phyloP scores from a whole-genome alignment of 345 rosid species.

The Sonneratia alba region DNA sequence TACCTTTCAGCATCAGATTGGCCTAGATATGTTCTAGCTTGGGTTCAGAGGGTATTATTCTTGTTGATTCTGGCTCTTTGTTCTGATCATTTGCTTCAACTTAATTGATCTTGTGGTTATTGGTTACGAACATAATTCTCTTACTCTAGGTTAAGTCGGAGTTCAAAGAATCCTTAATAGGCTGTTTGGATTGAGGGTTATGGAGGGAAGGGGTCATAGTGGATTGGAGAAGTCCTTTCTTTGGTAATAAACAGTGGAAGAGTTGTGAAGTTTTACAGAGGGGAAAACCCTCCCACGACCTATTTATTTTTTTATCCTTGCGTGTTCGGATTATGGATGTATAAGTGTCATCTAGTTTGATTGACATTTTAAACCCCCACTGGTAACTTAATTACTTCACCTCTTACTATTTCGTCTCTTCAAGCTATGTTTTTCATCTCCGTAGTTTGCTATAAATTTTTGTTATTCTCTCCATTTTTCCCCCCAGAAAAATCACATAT shows the following conservation, averaged over 20 bases:
- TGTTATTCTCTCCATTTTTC: not conserved
- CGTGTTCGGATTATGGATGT: no score
- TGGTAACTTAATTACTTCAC: no score
- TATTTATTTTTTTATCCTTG: no score
- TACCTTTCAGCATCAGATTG: not conserved
- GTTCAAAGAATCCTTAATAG: not conserved
- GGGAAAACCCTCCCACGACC: no score
- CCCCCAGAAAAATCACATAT: conserved; percentile 93
- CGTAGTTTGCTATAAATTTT: not conserved
- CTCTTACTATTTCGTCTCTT: no score
- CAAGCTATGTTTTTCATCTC: not conserved
- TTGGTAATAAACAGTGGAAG: no score
- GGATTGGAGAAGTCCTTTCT: no score
- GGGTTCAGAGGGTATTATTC: not conserved
- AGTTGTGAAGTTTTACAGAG: no score
- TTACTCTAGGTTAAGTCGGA: not conserved
- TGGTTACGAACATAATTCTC: not conserved
- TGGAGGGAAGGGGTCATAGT: no score
- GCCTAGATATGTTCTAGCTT: not conserved
- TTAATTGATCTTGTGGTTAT: not conserved
- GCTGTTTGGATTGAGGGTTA: not conserved
- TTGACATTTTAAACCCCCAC: no score
- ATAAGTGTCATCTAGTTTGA: no score
- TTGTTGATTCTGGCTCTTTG: not conserved
- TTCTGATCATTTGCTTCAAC: not conserved